Evolutionary conservation across 1,284 basidiomycete species (phyloP).

Genomic region (Coriolopsis trogii): DNA sequence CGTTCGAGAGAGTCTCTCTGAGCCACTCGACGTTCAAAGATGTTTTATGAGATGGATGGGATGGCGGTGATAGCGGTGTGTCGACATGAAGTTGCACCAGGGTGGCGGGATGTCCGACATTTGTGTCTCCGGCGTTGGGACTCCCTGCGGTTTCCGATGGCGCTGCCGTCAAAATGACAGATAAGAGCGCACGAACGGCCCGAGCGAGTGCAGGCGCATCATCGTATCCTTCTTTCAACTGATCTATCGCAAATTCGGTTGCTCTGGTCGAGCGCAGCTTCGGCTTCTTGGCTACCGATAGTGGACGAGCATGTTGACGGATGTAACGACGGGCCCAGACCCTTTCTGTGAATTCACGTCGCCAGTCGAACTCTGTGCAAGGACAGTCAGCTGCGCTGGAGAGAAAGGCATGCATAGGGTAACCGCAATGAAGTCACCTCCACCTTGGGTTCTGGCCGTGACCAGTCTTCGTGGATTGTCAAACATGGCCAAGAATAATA

Average conservation of each 20-base stretch:
- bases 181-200: too few relatives aligned
- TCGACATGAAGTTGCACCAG: slow-evolving; percentile 3
- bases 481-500: slow-evolving; percentile 49
- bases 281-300: slow-evolving; percentile 12
- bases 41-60: background rate
- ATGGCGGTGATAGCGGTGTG: slow-evolving; percentile 8
- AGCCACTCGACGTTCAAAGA: slow-evolving; percentile 35
- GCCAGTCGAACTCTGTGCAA: slow-evolving; percentile 21
- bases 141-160: background rate
- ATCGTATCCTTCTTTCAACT: slow-evolving; percentile 1
- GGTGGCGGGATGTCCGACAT: background rate
- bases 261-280: slow-evolving; percentile 7
- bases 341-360: slow-evolving; percentile 20
- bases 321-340: slow-evolving; percentile 20
- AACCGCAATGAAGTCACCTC: background rate
- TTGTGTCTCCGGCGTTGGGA: background rate
- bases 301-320: slow-evolving; percentile 2
- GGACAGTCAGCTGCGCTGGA: background rate
- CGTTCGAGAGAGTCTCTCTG: slow-evolving; percentile 19
- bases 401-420: background rate
- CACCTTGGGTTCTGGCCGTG: background rate
- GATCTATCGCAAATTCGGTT: slow-evolving; percentile 3
- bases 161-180: too few relatives aligned
- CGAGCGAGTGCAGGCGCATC: too few relatives aligned
- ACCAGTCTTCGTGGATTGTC: slow-evolving; percentile 42